These are phyloP conservation scores for Butyriboletus appendiculatus DNA, from an alignment of 1,284 basidiomycete genomes.

Conservation along the genomic window DNA sequence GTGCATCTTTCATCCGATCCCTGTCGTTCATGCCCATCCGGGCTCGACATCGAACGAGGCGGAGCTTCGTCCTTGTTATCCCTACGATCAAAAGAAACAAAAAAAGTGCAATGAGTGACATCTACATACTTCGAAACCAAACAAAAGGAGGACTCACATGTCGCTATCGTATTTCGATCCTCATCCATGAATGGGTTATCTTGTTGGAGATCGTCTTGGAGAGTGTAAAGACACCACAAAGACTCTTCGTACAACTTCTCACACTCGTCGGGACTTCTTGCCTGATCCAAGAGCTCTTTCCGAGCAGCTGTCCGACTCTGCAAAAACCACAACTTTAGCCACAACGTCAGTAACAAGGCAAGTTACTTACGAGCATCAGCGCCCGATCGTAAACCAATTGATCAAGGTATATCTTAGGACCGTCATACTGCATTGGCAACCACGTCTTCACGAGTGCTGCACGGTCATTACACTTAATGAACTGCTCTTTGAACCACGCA, in stretches of 20 bases:
- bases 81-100: slow-evolving; percentile 40
- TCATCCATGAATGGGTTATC: slow-evolving; percentile 85
- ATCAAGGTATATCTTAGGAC: slow-evolving; percentile 74
- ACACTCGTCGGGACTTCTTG: slow-evolving; percentile 76
- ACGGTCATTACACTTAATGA: slow-evolving; percentile 75
- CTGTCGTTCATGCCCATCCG: slow-evolving; percentile 71
- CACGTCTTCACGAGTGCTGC: slow-evolving; percentile 78
- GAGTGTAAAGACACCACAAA: slow-evolving; percentile 87
- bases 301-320: slow-evolving; percentile 92
- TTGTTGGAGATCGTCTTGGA: slow-evolving; percentile 89
- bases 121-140: neutral
- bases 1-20: slow-evolving; percentile 68
- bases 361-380: slow-evolving; percentile 55
- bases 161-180: slow-evolving; percentile 79
- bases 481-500: slow-evolving; percentile 76
- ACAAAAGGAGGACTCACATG: slow-evolving; percentile 54
- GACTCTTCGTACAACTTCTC: slow-evolving; percentile 95
- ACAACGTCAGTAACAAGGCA: neutral
- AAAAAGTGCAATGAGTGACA: neutral
- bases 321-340: neutral
- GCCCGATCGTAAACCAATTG: slow-evolving; percentile 84
- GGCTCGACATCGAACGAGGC: slow-evolving; percentile 67
- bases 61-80: slow-evolving; percentile 82
- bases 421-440: slow-evolving; percentile 72
- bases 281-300: slow-evolving; percentile 87